Conservation (phyloP, 2,329 filamentous ascomycete genomes). For the Sphaceloma murrayae region DNA sequence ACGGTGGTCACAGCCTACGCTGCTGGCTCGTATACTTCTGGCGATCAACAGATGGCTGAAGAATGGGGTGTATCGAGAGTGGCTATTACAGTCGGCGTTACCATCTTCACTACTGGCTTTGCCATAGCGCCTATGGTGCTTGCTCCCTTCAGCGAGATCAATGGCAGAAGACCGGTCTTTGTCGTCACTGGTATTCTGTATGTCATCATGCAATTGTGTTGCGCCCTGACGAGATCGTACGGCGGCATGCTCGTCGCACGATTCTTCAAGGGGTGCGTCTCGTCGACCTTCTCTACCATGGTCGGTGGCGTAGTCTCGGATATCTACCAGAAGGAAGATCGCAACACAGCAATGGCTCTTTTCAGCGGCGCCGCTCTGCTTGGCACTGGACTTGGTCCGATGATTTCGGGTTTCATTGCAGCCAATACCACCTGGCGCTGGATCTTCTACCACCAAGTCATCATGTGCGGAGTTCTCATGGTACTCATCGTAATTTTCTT, state of each 20-base stretch:
- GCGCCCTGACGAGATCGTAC: constrained; percentile 59
- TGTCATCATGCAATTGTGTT: constrained; percentile 60
- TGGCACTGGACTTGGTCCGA: constrained; percentile 69
- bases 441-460: constrained; percentile 80
- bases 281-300: constrained; percentile 74
- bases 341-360: constrained; percentile 83
- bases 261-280: constrained; percentile 68
- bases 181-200: constrained; percentile 63
- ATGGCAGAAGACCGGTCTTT: constrained; percentile 77
- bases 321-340: constrained; percentile 65
- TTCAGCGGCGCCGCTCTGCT: constrained; percentile 72
- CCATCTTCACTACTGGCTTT: constrained; percentile 72
- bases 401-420: constrained; percentile 58
- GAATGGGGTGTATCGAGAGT: constrained; percentile 57
- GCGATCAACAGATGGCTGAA: constrained; percentile 52
- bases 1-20: constrained; percentile 72
- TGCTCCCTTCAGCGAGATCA: constrained; percentile 79
- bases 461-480: constrained; percentile 56
- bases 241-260: constrained; percentile 66
- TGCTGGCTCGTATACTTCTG: constrained; percentile 69
- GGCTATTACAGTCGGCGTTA: constrained; percentile 66
- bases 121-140: constrained; percentile 77
- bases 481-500: constrained; percentile 59
- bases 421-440: constrained; percentile 57
- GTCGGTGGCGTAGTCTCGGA: constrained; percentile 88